A percentile compares a stretch with the other conserved stretches of the same genome.
Conservation (phyloP, 176 grass and related monocot genomes). For the Ampelocalamus luodianensis region DNA sequence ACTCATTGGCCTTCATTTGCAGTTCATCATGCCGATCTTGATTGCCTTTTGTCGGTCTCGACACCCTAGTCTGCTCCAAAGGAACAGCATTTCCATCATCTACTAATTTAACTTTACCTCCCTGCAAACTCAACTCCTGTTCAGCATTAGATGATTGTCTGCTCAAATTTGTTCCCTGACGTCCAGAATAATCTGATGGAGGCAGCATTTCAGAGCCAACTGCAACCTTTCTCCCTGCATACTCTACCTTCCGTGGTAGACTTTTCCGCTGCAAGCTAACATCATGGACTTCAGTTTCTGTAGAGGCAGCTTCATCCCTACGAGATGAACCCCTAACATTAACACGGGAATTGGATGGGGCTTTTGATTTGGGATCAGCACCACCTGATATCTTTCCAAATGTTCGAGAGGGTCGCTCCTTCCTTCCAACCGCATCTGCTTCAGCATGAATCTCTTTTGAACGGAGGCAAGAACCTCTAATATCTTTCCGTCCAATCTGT, state of each 20-base stretch:
- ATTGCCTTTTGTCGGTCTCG: constrained; percentile 64
- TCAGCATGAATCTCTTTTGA: constrained; percentile 50
- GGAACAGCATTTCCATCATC: constrained; percentile 42
- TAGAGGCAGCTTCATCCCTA: constrained; percentile 35
- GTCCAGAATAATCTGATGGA: constrained; percentile 48
- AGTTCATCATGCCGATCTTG: constrained; percentile 78
- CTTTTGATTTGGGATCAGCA: constrained; percentile 57
- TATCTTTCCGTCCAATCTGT: constrained; percentile 45
- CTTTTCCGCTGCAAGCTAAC: constrained; percentile 47
- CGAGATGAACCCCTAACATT: constrained; percentile 51
- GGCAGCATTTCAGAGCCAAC: constrained; percentile 36
- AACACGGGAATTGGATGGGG: constrained; percentile 41
- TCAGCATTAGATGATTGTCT: constrained; percentile 53
- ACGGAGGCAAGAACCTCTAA: constrained; percentile 39
- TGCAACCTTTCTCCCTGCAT: constrained; percentile 44
- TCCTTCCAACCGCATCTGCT: constrained; percentile 41
- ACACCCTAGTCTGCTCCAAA: constrained; percentile 47
- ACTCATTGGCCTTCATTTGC: constrained; percentile 86
- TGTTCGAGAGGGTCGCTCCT: constrained; percentile 43
- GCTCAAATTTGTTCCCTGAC: constrained; percentile 50
- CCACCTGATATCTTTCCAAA: constrained; percentile 50
- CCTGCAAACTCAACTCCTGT: constrained; percentile 48
- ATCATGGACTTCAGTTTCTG: constrained; percentile 51
- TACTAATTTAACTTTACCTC: constrained; percentile 31
- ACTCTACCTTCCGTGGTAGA: constrained; percentile 50